Percentiles rank a stretch among this genome's conserved stretches.
Conservation (phyloP, 306 rosid species). For the Prosopis cineraria region DNA sequence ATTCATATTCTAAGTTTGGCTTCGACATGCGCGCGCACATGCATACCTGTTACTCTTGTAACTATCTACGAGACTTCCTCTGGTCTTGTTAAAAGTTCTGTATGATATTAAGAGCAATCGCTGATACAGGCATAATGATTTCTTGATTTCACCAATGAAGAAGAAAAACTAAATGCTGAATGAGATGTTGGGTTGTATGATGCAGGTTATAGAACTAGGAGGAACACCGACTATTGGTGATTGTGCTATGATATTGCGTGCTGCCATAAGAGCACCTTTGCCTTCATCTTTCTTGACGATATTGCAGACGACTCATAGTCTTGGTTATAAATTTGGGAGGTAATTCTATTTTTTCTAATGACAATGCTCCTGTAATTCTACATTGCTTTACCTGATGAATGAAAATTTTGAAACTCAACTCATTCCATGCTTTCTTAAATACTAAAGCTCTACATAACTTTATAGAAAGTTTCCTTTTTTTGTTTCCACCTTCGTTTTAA, state of each 20-base stretch:
- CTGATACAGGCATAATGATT: neutral
- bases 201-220: conserved; percentile 87
- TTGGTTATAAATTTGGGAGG: conserved; percentile 93
- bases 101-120: conserved; percentile 6
- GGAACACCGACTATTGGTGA: conserved; percentile 92
- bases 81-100: conserved; percentile 22
- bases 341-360: conserved; percentile 41
- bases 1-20: no score
- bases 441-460: neutral
- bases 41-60: neutral
- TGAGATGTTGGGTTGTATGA: conserved; percentile 30
- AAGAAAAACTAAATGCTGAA: conserved; percentile 3
- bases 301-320: conserved; percentile 80
- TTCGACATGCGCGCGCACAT: no score
- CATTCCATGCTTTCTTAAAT: neutral
- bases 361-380: neutral
- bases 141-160: conserved; percentile 16
- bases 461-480: neutral
- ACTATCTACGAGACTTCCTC: neutral
- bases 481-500: neutral
- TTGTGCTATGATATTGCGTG: conserved; percentile 88
- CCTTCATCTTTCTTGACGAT: conserved; percentile 89
- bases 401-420: conserved; percentile 3
- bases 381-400: conserved; percentile 6
- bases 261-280: conserved; percentile 80